Percentiles rank a stretch among this genome's conserved stretches.
Evolutionary conservation across 2,329 filamentous ascomycete species (phyloP).

Genomic region (Hypoxylon sp.): DNA sequence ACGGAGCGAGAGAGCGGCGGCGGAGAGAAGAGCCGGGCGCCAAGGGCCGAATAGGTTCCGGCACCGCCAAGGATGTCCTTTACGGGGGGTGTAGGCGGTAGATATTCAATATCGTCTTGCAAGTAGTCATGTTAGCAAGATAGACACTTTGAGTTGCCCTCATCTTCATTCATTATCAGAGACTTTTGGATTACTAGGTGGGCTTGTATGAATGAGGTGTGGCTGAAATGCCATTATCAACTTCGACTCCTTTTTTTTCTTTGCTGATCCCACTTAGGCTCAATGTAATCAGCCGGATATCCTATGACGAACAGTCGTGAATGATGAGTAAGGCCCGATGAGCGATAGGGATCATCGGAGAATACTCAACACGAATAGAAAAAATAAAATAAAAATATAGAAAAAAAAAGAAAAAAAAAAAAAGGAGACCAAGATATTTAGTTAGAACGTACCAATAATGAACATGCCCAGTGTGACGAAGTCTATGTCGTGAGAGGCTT

Average conservation of each 20-base stretch:
- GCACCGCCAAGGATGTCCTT: conserved; percentile 86
- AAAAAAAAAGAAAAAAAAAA: background rate
- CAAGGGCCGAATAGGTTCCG: conserved; percentile 85
- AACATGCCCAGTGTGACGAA: conserved; percentile 78
- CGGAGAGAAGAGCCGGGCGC: conserved; percentile 87
- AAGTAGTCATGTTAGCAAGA: conserved; percentile 32
- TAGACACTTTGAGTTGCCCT: background rate
- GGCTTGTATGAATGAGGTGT: background rate
- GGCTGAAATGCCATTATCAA: conserved; percentile 1
- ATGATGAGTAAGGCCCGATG: conserved; percentile 6
- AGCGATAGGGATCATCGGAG: background rate
- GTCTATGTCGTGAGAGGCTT: conserved; percentile 57
- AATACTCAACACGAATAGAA: background rate
- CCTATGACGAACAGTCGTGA: conserved; percentile 2
- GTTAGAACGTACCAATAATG: conserved; percentile 67
- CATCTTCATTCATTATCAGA: background rate
- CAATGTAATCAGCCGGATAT: conserved; percentile 13
- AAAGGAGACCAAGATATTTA: conserved; percentile 9
- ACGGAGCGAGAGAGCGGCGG: conserved; percentile 69
- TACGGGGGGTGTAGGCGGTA: conserved; percentile 71
- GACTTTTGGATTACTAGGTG: too few species aligned
- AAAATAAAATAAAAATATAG: background rate
- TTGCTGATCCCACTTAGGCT: conserved; percentile 15
- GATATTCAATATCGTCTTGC: conserved; percentile 89
- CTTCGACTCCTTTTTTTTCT: background rate